phyloP scores from a whole-genome alignment of 257 asterid genomes.

The Salvia splendens region DNA sequence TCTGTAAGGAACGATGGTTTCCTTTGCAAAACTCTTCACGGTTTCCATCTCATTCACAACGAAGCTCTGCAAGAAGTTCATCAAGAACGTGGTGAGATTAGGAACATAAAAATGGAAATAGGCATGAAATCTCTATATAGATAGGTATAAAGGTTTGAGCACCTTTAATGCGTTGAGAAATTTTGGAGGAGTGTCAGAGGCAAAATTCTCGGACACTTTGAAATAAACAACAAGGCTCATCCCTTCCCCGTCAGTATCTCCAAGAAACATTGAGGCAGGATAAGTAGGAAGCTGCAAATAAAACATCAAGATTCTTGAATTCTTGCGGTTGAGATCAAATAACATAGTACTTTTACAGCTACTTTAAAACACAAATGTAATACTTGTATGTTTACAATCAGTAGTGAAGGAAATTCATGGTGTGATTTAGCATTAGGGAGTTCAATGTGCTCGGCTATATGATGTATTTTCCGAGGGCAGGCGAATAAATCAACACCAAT shows the following conservation, averaged over 20 bases:
- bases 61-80: slow-evolving; percentile 52
- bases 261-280: slow-evolving; percentile 77
- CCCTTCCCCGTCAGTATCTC: slow-evolving; percentile 86
- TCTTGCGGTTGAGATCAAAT: not conserved
- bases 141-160: not conserved
- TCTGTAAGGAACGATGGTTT: slow-evolving; percentile 59
- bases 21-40: slow-evolving; percentile 65
- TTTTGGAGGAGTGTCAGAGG: slow-evolving; percentile 46
- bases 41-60: slow-evolving; percentile 66
- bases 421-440: slow-evolving; percentile 56
- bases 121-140: not conserved
- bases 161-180: slow-evolving; percentile 73
- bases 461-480: slow-evolving; percentile 65
- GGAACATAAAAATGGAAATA: not conserved
- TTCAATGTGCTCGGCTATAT: slow-evolving; percentile 72
- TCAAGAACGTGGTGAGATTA: slow-evolving; percentile 6
- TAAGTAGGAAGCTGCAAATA: slow-evolving; percentile 71
- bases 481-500: slow-evolving; percentile 77
- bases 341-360: not conserved
- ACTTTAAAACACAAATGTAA: not conserved
- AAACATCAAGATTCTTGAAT: slow-evolving; percentile 14
- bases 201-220: slow-evolving; percentile 62
- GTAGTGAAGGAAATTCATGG: slow-evolving; percentile 62
- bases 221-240: slow-evolving; percentile 81
- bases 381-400: slow-evolving; percentile 83